Evolutionary conservation across 140 eudicot species (phyloP).

Genomic region (Artemisia princeps): DNA sequence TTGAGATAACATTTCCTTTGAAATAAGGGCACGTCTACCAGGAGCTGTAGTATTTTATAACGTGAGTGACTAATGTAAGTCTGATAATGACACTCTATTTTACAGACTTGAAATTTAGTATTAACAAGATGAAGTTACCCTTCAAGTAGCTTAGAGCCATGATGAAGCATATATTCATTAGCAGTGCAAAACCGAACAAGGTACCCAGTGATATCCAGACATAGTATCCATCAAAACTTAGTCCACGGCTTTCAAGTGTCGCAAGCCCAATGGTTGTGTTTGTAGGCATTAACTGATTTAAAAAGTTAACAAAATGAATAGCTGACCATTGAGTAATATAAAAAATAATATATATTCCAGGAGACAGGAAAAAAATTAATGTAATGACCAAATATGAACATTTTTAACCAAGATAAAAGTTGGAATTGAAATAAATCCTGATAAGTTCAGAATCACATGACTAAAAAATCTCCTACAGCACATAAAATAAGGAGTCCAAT

Average conservation of each 20-base stretch:
- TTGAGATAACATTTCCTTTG: slow-evolving; percentile 47
- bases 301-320: slow-evolving; percentile 3
- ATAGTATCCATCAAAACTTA: slow-evolving; percentile 38
- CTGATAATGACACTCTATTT: background rate
- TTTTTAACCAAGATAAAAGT: no score
- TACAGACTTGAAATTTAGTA: slow-evolving; percentile 7
- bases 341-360: background rate
- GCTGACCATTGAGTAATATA: background rate
- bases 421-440: no score
- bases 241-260: slow-evolving; percentile 60
- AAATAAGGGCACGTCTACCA: slow-evolving; percentile 59
- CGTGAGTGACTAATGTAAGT: slow-evolving; percentile 4
- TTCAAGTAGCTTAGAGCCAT: slow-evolving; percentile 56
- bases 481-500: background rate
- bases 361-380: no score
- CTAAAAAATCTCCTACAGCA: no score
- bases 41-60: slow-evolving; percentile 39
- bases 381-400: background rate
- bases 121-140: slow-evolving; percentile 29
- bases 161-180: slow-evolving; percentile 50
- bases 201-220: slow-evolving; percentile 69
- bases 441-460: no score
- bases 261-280: slow-evolving; percentile 53
- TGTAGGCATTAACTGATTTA: slow-evolving; percentile 27
- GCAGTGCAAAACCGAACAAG: slow-evolving; percentile 46